Base-by-base conservation (phyloP, 2,329 filamentous ascomycete species). In the Clonostachys byssicola region DNA sequence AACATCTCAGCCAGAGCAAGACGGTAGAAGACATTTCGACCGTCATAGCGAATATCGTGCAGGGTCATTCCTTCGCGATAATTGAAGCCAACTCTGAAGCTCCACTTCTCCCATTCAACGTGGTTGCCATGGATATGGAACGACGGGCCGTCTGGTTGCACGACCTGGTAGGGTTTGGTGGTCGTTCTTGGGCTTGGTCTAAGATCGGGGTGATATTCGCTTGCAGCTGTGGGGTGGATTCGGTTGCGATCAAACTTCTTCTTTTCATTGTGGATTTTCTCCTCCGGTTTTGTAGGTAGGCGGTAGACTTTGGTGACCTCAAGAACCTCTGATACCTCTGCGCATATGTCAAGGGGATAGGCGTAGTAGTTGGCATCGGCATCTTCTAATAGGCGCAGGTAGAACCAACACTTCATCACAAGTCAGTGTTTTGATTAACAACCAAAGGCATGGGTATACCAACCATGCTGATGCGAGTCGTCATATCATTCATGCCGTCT, bases 1-100 rank as follows among this genome's bases (percentile, higher is more conserved):
- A 77, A 76, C 84, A 88, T 88, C 59, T 88, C 85, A 43, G 76
- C 77, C 34, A 87, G 69, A 33, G 77, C 78, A n/a, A 88, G 60
- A 1, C 84, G 74, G 61, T 88, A 83, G 57, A 88, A 75, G 17
- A 87, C 66, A 46, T 74, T 80, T 40, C 81, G 72, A n/a, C 73
- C 77, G 55, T 83, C 80, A 54, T 84, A 88, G 53, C 73, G 73
- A 9, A 88, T 64, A 54, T 88, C 81, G 54, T 88, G 83, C 3
- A 88, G 73, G 3, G 83, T 82, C 9, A 79, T 74, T 41, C 85
- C 84, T 61, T 88, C 85, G 9, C 85, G 71, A 47, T 78, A 75
- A 67, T 85, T 87, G 70, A 85, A 88, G 13, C 78, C 77, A 12
- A 89, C 76, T 23, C 82, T 70, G 64, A 89, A 80, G 3, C 75